Conservation (phyloP, 2,329 filamentous ascomycete genomes). For the Beauveria brongniartii region DNA sequence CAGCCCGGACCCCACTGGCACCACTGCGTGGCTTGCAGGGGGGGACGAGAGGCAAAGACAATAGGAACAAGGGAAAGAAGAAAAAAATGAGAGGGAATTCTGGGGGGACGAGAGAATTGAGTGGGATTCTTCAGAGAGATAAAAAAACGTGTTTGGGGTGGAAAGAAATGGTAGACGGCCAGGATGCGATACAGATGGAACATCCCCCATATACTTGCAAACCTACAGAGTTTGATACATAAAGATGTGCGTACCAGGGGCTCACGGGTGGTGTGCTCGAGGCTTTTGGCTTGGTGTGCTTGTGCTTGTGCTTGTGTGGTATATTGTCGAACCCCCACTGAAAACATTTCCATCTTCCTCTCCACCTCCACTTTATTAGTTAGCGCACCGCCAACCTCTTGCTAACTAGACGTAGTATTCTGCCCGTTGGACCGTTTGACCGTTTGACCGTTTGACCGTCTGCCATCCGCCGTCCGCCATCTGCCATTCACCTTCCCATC, state of each 20-base stretch:
- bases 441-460: background rate
- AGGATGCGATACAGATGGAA: too few species aligned
- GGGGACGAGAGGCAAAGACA: background rate
- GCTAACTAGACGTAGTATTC: too few species aligned
- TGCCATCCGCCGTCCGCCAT: background rate
- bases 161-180: too few species aligned
- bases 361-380: constrained; percentile 1
- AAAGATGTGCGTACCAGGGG: too few species aligned
- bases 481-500: too few species aligned
- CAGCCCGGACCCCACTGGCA: too few species aligned
- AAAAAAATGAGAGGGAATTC: background rate
- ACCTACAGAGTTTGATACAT: too few species aligned
- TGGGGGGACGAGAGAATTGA: background rate
- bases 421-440: background rate
- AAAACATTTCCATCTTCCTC: background rate
- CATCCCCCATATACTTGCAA: too few species aligned
- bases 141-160: background rate
- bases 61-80: background rate
- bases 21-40: too few species aligned
- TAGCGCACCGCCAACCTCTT: constrained; percentile 1
- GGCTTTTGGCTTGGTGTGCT: background rate
- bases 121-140: background rate
- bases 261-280: background rate
- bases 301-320: too few species aligned
- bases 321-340: background rate